Base-by-base conservation (phyloP, 2,329 filamentous ascomycete species). In the Sporothrix luriei region DNA sequence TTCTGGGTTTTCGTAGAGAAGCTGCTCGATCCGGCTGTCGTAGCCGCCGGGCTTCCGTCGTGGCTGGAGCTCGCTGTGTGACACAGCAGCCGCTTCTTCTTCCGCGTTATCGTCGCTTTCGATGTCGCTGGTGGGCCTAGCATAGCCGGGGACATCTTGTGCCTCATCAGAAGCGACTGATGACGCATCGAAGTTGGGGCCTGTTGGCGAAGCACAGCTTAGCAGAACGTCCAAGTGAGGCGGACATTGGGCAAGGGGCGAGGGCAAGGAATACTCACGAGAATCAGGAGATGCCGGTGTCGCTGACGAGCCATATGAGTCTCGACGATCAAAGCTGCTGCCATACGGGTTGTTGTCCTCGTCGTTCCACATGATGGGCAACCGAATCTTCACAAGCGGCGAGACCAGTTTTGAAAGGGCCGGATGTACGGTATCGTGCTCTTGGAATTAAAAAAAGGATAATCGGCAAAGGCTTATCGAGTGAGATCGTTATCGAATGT, bases 321-420 rank as follows among this genome's bases (percentile, higher is more conserved):
- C 92, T 76, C 92, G 89, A 76, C 91, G 91, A 79, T 95, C 92
- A 82, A 97, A 97, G 80, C 92, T 94, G 76, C 84, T 88, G 73
- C 93, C 94, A 78, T 98, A 97, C 5, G 94, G 94, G 79, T 98
- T 98, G 82, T 98, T 98, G 78, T 98, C 93, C 82, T 98, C 94
- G 84, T 98, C 94, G 85, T 97, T 96, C 94, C 94, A 98, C 94
- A 98, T 98, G 75, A 76, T 85, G 78, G 46, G 65, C 54, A 65
- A 62, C 57, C 55, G 6, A 62, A 38, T 62, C 57, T 43, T 46
- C 38, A 46, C 24, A 57, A 16, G 57, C 24, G n/a, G 46, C 38
- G 38, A 26, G 38, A 46, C 57, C 21, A 46, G 57, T 46, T 21
- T 62, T 21, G 21, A 38, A 19, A 26, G 21, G 57, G 21, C 57